phyloP scores from a whole-genome alignment of 108 stramenopile species.

The Stephanodiscus triporus region DNA sequence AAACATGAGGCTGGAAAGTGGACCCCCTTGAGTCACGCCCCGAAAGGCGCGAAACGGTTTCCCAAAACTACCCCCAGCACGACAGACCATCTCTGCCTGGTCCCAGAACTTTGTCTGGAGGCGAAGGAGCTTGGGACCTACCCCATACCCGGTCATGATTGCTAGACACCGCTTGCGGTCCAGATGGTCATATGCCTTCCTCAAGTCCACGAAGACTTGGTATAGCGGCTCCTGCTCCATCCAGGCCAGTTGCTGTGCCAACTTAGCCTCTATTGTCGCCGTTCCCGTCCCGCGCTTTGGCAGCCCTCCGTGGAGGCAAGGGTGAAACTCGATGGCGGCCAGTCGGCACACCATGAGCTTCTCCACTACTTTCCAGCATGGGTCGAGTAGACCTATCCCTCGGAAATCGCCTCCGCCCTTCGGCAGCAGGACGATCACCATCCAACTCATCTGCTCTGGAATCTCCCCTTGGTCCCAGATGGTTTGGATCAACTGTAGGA shows the following conservation, averaged over 20 bases:
- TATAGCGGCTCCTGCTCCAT: slow-evolving; percentile 8
- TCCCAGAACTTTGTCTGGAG: slow-evolving; percentile 14
- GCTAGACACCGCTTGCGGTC: slow-evolving; percentile 14
- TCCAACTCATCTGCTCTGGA: too few species aligned
- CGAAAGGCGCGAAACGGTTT: slow-evolving; percentile 5
- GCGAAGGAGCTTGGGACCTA: slow-evolving; percentile 9
- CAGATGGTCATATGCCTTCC: slow-evolving; percentile 26
- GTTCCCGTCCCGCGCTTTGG: slow-evolving; percentile 21
- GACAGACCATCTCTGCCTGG: background rate
- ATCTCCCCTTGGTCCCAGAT: too few species aligned
- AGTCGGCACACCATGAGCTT: background rate
- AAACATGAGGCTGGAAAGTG: slow-evolving; percentile 16
- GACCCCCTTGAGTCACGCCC: slow-evolving; percentile 30
- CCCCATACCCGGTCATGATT: slow-evolving; percentile 26
- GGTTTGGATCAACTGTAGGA: too few species aligned
- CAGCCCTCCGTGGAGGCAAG: slow-evolving; percentile 13
- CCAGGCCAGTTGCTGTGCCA: slow-evolving; percentile 16
- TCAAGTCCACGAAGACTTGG: slow-evolving; percentile 24
- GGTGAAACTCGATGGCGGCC: slow-evolving; percentile 2
- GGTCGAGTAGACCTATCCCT: background rate
- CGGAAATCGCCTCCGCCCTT: too few species aligned
- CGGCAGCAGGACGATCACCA: too few species aligned
- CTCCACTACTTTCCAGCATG: slow-evolving; percentile 3
- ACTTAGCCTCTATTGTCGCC: slow-evolving; percentile 27
- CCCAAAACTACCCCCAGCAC: slow-evolving; percentile 18